Conservation (phyloP, 1,139 yeast genomes). For the Fermentozyma sake region DNA sequence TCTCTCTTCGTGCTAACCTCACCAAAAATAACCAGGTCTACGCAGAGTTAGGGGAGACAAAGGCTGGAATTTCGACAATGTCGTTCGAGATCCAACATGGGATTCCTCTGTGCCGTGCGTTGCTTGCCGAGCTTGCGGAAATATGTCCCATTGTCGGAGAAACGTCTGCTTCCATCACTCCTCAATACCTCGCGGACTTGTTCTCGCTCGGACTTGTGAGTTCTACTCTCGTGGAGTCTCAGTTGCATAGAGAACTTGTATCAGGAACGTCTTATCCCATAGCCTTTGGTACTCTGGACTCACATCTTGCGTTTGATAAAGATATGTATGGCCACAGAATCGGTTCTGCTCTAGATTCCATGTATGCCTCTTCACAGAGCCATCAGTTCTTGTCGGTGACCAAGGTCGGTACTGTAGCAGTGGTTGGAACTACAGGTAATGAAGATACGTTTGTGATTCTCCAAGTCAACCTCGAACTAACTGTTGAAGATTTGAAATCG, state of each 20-base stretch:
- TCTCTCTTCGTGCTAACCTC: too few relatives aligned
- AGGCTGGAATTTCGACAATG: background rate
- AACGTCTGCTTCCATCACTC: conserved; percentile 41
- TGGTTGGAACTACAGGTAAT: conserved; percentile 44
- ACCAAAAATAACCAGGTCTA: background rate
- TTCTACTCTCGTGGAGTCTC: conserved; percentile 37
- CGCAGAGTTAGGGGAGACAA: too few relatives aligned
- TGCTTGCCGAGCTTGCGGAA: conserved; percentile 31
- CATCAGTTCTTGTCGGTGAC: conserved; percentile 43
- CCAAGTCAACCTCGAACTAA: conserved; percentile 15
- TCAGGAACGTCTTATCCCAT: conserved; percentile 44
- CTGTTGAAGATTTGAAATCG: conserved; percentile 12
- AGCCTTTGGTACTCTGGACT: conserved; percentile 32
- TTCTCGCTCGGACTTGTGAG: conserved; percentile 36
- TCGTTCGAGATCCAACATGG: background rate
- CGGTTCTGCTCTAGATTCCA: conserved; percentile 36
- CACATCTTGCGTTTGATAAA: conserved; percentile 16
- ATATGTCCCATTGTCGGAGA: conserved; percentile 38
- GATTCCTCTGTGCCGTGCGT: conserved; percentile 24
- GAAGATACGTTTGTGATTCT: conserved; percentile 40
- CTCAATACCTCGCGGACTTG: conserved; percentile 44
- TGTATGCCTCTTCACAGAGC: conserved; percentile 33
- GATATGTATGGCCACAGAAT: conserved; percentile 23
- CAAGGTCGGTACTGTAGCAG: conserved; percentile 41
- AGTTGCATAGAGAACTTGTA: conserved; percentile 41